Evolutionary conservation across 306 rosid genomes (phyloP).

Genomic region (Quercus glauca): DNA sequence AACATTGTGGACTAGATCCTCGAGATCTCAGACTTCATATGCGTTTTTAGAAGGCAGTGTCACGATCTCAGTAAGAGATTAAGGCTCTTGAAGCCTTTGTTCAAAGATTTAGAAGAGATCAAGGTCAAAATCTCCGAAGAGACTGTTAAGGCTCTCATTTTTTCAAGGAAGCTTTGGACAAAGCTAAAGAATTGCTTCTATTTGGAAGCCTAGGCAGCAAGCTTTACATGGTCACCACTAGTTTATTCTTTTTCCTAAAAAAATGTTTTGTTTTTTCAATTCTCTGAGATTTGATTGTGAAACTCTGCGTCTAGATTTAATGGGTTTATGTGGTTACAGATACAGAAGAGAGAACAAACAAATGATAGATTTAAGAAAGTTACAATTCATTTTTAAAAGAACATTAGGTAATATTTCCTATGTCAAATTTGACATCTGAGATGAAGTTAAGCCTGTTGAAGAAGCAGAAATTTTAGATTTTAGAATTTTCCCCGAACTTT

Average conservation of each 20-base stretch:
- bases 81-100: not conserved
- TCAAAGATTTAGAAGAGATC: conserved; percentile 7
- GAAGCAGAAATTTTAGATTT: conserved; percentile 45
- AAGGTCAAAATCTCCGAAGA: not conserved
- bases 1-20: conserved; percentile 11
- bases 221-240: too few species aligned
- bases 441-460: conserved; percentile 15
- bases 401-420: too few species aligned
- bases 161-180: conserved; percentile 14
- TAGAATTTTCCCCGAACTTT: conserved; percentile 19
- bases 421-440: too few species aligned
- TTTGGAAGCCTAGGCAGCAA: too few species aligned
- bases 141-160: conserved; percentile 2
- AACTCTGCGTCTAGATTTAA: too few species aligned
- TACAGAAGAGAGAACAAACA: conserved; percentile 57
- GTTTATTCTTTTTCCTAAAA: not conserved
- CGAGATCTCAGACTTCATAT: conserved; percentile 12
- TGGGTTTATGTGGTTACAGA: conserved; percentile 29
- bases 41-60: conserved; percentile 26
- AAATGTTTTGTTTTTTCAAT: not conserved
- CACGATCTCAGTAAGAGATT: conserved; percentile 29
- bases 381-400: conserved; percentile 40
- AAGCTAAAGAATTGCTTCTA: too few species aligned
- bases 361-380: conserved; percentile 48
- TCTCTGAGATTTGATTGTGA: not conserved